phyloP scores from a whole-genome alignment of 495 filamentous ascomycete species.

The Wilcoxina mikolae region DNA sequence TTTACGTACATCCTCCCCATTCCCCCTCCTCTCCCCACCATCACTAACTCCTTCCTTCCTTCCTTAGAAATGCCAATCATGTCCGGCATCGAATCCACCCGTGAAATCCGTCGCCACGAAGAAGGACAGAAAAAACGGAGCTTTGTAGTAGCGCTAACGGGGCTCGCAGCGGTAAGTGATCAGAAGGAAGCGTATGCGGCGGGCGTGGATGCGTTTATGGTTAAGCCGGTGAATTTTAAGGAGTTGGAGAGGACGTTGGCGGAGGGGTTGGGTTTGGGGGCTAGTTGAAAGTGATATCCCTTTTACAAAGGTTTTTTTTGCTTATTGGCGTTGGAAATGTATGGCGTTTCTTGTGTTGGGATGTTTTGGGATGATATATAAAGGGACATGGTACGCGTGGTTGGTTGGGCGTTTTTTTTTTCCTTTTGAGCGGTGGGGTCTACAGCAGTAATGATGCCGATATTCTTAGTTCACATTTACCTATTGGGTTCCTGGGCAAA shows the following conservation, averaged over 20 bases:
- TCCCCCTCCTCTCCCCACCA: background rate
- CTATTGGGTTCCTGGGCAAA: no score
- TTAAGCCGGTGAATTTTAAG: constrained; percentile 47
- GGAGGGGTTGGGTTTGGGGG: constrained; percentile 3
- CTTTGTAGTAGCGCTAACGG: constrained; percentile 56
- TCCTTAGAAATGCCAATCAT: constrained; percentile 53
- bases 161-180: constrained; percentile 46
- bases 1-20: constrained; percentile 14
- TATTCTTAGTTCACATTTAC: no score
- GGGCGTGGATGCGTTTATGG: constrained; percentile 59
- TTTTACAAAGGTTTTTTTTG: no score
- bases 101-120: constrained; percentile 48
- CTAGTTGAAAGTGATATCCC: background rate
- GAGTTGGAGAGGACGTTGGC: constrained; percentile 28
- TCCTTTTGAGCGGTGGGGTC: no score
- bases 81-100: constrained; percentile 50
- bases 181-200: constrained; percentile 50
- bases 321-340: no score
- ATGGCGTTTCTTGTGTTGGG: no score
- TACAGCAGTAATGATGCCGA: no score
- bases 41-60: constrained; percentile 5
- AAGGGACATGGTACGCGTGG: no score
- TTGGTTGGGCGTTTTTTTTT: no score
- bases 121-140: constrained; percentile 23
- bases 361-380: no score